Percentiles rank a stretch among this genome's conserved stretches.
These are phyloP conservation scores for Elaeagnus macrophylla DNA, from an alignment of 306 rosid genomes.

Conservation along the genomic window DNA sequence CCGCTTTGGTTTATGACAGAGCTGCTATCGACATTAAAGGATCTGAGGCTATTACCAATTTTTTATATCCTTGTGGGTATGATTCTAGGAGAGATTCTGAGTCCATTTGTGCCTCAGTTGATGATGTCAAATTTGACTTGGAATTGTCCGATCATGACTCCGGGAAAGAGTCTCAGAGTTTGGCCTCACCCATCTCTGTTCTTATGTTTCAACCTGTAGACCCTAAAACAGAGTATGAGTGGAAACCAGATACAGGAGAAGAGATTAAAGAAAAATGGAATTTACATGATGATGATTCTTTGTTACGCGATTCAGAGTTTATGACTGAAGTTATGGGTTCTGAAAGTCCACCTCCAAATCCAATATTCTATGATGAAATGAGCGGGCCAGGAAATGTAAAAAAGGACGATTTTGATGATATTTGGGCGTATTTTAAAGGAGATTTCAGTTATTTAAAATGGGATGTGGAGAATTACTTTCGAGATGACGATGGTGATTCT, in stretches of 20 bases:
- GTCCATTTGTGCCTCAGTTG: neutral
- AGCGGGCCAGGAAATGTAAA: too few relatives aligned
- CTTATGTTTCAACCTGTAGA: slow-evolving; percentile 24
- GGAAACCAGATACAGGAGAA: neutral
- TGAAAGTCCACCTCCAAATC: too few relatives aligned
- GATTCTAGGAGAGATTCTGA: neutral
- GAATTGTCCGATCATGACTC: neutral
- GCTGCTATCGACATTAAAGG: slow-evolving; percentile 49
- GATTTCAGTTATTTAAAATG: too few relatives aligned
- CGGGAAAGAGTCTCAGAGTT: slow-evolving; percentile 8
- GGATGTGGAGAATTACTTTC: too few relatives aligned
- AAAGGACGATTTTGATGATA: too few relatives aligned
- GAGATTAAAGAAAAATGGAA: neutral
- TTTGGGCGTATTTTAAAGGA: too few relatives aligned
- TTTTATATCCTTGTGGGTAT: slow-evolving; percentile 17
- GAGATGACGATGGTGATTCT: too few relatives aligned
- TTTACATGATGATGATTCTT: too few relatives aligned
- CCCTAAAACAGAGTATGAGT: slow-evolving; percentile 9
- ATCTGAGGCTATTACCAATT: slow-evolving; percentile 44
- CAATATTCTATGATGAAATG: too few relatives aligned
- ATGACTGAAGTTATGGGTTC: too few relatives aligned
- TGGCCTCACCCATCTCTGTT: slow-evolving; percentile 41
- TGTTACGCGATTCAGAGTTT: too few relatives aligned
- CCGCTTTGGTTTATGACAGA: slow-evolving; percentile 48
- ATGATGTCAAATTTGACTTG: neutral